Percentiles rank a stretch among this genome's conserved stretches.
Conservation (phyloP, 352 stramenopile species). For the Globisporangium lucens region DNA sequence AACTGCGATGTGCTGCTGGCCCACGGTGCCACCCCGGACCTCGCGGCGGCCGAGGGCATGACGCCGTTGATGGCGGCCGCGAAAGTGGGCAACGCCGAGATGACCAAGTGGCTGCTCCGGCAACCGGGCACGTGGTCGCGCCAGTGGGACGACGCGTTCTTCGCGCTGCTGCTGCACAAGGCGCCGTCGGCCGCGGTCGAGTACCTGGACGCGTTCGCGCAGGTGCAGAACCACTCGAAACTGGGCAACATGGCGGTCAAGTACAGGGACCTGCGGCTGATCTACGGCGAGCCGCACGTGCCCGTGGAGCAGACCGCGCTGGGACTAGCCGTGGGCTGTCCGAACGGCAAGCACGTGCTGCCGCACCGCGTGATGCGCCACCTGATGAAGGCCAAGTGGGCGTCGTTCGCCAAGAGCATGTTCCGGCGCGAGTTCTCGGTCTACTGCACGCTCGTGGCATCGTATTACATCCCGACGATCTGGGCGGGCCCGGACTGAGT, state of each 20-base stretch:
- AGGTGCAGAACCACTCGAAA: conserved; percentile 43
- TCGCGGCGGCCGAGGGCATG: conserved; percentile 24
- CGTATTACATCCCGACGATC: conserved; percentile 58
- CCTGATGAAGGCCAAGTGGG: conserved; percentile 55
- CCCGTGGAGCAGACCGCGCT: conserved; percentile 47
- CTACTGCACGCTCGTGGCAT: conserved; percentile 43
- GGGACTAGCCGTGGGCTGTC: conserved; percentile 35
- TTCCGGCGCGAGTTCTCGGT: conserved; percentile 50
- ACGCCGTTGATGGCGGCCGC: conserved; percentile 48
- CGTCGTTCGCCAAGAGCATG: conserved; percentile 46
- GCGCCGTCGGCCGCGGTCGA: conserved; percentile 29
- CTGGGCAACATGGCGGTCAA: conserved; percentile 44
- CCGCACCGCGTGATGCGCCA: conserved; percentile 57
- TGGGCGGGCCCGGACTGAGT: conserved; percentile 55
- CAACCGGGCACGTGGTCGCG: conserved; percentile 37
- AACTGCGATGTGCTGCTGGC: conserved; percentile 47
- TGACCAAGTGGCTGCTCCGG: conserved; percentile 42
- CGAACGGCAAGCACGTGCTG: conserved; percentile 39
- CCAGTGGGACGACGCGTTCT: conserved; percentile 46
- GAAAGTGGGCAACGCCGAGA: conserved; percentile 55
- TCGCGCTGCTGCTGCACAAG: conserved; percentile 52
- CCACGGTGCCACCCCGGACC: conserved; percentile 36
- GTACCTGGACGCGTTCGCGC: conserved; percentile 56
- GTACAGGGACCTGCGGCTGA: conserved; percentile 37
- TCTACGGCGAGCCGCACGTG: conserved; percentile 53